These are phyloP conservation scores for Vanrija pseudolonga DNA, from an alignment of 1,284 basidiomycete genomes.

Conservation along the genomic window DNA sequence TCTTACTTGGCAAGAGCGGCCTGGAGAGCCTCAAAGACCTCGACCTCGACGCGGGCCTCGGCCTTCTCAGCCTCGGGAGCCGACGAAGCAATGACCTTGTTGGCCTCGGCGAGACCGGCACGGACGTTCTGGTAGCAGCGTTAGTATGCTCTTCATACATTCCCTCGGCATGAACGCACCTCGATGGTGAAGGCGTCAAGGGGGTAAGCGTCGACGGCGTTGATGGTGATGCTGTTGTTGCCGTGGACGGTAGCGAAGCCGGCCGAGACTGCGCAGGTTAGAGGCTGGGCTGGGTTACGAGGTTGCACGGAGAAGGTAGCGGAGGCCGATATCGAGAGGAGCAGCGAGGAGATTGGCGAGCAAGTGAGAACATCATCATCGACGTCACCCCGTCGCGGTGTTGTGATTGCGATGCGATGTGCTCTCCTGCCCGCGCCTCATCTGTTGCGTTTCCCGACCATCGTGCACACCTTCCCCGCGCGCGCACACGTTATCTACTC, in stretches of 20 bases:
- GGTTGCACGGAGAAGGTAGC: too few species aligned
- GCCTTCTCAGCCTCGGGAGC: slow-evolving; percentile 90
- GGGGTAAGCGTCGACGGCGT: slow-evolving; percentile 93
- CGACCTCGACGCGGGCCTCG: slow-evolving; percentile 90
- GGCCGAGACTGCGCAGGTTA: slow-evolving; percentile 69
- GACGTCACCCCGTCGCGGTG: too few species aligned
- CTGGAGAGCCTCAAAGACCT: slow-evolving; percentile 94
- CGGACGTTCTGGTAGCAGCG: slow-evolving; percentile 68
- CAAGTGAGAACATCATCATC: too few species aligned
- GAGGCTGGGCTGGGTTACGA: background rate
- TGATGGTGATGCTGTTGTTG: slow-evolving; percentile 94
- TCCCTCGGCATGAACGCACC: slow-evolving; percentile 22
- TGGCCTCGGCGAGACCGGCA: slow-evolving; percentile 82
- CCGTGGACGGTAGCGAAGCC: slow-evolving; percentile 98
- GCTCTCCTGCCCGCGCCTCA: too few species aligned
- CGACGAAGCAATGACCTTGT: slow-evolving; percentile 72
- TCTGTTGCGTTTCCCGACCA: background rate
- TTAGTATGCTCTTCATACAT: background rate
- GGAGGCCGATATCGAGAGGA: too few species aligned
- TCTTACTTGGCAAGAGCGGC: slow-evolving; percentile 58
- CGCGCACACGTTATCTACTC: slow-evolving; percentile 42
- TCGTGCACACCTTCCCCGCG: background rate
- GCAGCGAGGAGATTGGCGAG: too few species aligned
- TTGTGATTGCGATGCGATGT: too few species aligned
- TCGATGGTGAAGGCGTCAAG: slow-evolving; percentile 66